phyloP scores from a whole-genome alignment of 2,329 filamentous ascomycete species.

The Colletotrichum trifolii region DNA sequence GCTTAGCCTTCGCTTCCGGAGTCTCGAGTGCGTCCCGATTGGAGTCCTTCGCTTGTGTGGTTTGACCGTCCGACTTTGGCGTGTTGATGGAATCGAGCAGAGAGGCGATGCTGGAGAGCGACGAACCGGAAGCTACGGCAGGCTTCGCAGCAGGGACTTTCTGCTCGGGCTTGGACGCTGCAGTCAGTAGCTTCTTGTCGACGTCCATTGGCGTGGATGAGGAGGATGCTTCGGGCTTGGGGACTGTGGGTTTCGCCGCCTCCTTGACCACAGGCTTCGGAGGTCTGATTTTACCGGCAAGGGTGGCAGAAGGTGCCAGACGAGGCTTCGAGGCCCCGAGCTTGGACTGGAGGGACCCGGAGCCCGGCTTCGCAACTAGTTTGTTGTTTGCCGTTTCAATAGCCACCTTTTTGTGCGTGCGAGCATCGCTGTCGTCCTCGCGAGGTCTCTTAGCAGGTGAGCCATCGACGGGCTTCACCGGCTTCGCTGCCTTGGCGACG shows the following conservation, averaged over 20 bases:
- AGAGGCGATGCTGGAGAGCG: constrained; percentile 63
- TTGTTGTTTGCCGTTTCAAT: constrained; percentile 55
- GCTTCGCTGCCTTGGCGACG: constrained; percentile 42
- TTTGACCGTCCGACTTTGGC: constrained; percentile 57
- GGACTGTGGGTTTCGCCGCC: constrained; percentile 37
- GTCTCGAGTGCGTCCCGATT: constrained; percentile 66
- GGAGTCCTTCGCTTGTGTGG: constrained; percentile 60
- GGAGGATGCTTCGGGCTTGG: constrained; percentile 35
- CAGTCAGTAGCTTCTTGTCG: constrained; percentile 36
- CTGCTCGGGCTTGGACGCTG: constrained; percentile 41
- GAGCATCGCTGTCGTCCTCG: constrained; percentile 53
- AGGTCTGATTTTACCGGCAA: constrained; percentile 62
- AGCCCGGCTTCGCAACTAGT: constrained; percentile 47
- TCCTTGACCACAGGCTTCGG: constrained; percentile 46
- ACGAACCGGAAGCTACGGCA: constrained; percentile 47
- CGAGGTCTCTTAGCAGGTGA: constrained; percentile 50
- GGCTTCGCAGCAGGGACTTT: constrained; percentile 41
- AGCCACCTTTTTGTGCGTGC: constrained; percentile 55
- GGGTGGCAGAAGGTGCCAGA: constrained; percentile 43
- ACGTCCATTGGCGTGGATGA: constrained; percentile 33
- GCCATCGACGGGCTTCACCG: constrained; percentile 45
- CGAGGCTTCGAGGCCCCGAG: constrained; percentile 44
- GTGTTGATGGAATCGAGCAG: constrained; percentile 63
- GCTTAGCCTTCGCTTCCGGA: constrained; percentile 72
- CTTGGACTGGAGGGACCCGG: constrained; percentile 42